Percentiles rank a stretch among this genome's conserved stretches.
phyloP scores from a whole-genome alignment of 768 basidiomycete species.

The Xerocomus spinulosus region DNA sequence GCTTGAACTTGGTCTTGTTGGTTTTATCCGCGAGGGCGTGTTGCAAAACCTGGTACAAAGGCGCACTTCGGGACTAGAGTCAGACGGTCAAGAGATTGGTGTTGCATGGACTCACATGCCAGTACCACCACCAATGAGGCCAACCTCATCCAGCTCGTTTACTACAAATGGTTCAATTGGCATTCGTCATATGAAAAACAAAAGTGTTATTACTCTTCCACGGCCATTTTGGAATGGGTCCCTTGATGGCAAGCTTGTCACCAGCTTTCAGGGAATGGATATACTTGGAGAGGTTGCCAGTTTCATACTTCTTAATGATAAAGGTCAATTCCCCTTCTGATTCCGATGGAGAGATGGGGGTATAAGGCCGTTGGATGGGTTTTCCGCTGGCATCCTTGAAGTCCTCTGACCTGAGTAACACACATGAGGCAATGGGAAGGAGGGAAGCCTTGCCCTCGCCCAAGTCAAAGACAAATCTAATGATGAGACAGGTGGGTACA shows the following conservation, averaged over 20 bases:
- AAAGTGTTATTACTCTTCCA: slow-evolving; percentile 59
- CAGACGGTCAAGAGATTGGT: neutral
- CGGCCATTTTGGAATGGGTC: slow-evolving; percentile 82
- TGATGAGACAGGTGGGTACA: neutral
- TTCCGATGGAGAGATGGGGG: slow-evolving; percentile 80
- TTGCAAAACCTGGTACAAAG: slow-evolving; percentile 75
- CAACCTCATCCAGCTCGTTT: slow-evolving; percentile 82
- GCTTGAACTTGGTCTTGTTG: slow-evolving; percentile 93
- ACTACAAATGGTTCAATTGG: slow-evolving; percentile 37
- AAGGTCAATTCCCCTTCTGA: slow-evolving; percentile 71
- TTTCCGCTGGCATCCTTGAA: slow-evolving; percentile 77
- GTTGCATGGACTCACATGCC: slow-evolving; percentile 62
- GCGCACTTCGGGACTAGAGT: slow-evolving; percentile 49
- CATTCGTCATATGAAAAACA: neutral
- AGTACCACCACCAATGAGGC: slow-evolving; percentile 88
- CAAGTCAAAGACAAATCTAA: slow-evolving; percentile 75
- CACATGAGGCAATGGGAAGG: slow-evolving; percentile 72
- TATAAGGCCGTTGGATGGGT: slow-evolving; percentile 88
- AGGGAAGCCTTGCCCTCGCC: slow-evolving; percentile 75
- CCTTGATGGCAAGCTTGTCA: slow-evolving; percentile 82
- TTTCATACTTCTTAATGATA: slow-evolving; percentile 81
- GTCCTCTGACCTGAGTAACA: slow-evolving; percentile 73
- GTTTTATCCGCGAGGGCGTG: slow-evolving; percentile 66
- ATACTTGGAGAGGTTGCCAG: slow-evolving; percentile 79
- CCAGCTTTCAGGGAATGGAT: slow-evolving; percentile 80